Conservation (phyloP, 2,329 filamentous ascomycete genomes). For the Fusarium tjaetaba region DNA sequence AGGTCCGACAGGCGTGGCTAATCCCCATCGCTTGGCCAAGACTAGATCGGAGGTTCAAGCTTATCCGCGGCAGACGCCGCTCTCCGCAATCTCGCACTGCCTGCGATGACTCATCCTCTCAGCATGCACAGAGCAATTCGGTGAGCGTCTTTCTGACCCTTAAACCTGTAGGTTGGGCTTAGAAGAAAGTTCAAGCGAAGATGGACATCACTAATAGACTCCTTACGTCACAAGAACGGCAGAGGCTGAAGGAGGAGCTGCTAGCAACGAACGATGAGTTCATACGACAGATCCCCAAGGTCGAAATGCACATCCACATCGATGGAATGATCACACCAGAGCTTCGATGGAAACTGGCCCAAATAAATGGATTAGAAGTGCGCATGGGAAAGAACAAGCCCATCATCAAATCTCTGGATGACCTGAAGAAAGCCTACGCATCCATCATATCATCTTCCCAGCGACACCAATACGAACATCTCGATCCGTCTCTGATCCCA, state of each 20-base stretch:
- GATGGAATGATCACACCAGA: not conserved
- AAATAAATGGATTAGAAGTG: not conserved
- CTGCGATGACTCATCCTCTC: not conserved
- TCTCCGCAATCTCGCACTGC: not conserved
- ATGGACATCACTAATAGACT: not conserved
- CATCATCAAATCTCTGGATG: not conserved
- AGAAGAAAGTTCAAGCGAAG: accelerated
- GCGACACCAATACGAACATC: not conserved
- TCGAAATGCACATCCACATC: not conserved
- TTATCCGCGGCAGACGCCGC: not conserved
- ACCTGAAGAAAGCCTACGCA: not conserved
- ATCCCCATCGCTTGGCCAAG: not conserved
- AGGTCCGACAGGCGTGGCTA: accelerated
- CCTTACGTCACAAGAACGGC: not conserved
- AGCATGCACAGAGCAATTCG: not conserved
- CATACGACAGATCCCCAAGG: not conserved
- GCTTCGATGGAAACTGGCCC: not conserved
- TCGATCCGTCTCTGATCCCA: not conserved
- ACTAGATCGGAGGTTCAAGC: not conserved
- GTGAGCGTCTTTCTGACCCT: not conserved
- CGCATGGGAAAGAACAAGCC: not conserved
- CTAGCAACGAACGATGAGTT: not conserved
- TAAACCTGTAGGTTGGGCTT: too few relatives aligned
- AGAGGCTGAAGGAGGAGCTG: not conserved
- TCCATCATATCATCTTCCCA: not conserved